Evolutionary conservation across 768 basidiomycete species (phyloP).

Genomic region (Paxillus rubicundulus): DNA sequence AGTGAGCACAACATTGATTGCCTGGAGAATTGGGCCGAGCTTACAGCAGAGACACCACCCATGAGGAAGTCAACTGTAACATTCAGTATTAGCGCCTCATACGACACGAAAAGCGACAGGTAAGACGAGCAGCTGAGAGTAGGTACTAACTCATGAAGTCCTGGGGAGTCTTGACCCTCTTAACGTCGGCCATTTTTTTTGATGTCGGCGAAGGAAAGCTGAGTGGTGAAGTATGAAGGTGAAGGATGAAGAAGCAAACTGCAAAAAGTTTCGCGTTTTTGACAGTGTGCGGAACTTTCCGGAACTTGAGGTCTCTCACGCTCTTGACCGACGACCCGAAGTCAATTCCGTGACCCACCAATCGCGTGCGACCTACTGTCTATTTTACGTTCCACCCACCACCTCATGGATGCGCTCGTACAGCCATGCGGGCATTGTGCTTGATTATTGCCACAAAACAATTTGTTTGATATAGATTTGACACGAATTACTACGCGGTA

Average conservation of each 20-base stretch:
- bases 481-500: slow-evolving; percentile 10
- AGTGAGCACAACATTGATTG: slow-evolving; percentile 15
- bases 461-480: background rate
- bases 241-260: slow-evolving; percentile 42
- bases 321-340: slow-evolving; percentile 20
- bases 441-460: background rate
- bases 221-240: slow-evolving; percentile 47
- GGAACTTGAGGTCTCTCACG: slow-evolving; percentile 28
- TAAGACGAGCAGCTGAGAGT: background rate
- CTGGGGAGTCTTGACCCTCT: slow-evolving; percentile 87
- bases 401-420: background rate
- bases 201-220: slow-evolving; percentile 38
- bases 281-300: slow-evolving; percentile 32
- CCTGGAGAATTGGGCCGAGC: slow-evolving; percentile 26
- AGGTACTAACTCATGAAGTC: slow-evolving; percentile 73
- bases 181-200: slow-evolving; percentile 75
- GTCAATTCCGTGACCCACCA: slow-evolving; percentile 2
- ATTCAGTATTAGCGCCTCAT: slow-evolving; percentile 32
- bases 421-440: background rate
- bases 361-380: slow-evolving; percentile 4
- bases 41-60: slow-evolving; percentile 91
- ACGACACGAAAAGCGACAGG: slow-evolving; percentile 6
- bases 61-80: slow-evolving; percentile 85
- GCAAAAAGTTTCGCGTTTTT: slow-evolving; percentile 50
- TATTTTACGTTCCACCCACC: background rate